Base-by-base conservation (phyloP, 2,329 filamentous ascomycete species). In the Fusarium sp. region DNA sequence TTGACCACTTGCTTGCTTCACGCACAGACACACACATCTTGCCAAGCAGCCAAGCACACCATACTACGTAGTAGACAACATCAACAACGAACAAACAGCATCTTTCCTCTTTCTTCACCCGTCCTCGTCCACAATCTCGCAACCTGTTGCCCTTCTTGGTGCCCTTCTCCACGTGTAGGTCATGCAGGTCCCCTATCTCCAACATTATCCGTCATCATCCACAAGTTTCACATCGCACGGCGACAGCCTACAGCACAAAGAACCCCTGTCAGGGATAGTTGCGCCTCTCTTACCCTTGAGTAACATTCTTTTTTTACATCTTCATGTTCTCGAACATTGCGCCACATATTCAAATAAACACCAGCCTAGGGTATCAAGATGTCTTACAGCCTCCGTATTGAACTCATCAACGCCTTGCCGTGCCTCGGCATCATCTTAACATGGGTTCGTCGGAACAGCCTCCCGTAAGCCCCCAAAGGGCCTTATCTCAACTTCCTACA, bases 151-250 rank as follows among this genome's bases (percentile, higher is more conserved):
- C 61, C 46, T 61, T 51, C 44, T 45, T 48, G 34, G 50, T 65
- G 24, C 52, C 19, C 47, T 24, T 24, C 28, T 70, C 65, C 69
- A 72, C 69, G 67, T 70, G 69, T 65, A 68, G 51, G 44, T 62
- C 36, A 72, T 70, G 69, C 67, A 71, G 67, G 64, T 71, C 69
- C 69, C 69, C 67, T 69, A 64, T 70, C 51, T 59, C 46, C 23
- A 53, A 34, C 64, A 65, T 67, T 34, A 36, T 54, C 49, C 38
- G 46, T 34, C 53, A 51, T 48, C 34, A 23, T 50, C 45, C 19
- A 44, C 8, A 40, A 58, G 60, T 55, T 65, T 59, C 64, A 61
- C 69, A 23, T 53, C 30, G 38, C 40, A 40, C 23, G 46, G 32
- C 28, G 43, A 36, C 46, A 50, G 39, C 39, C 40, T 42, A 24